Percentiles rank a stretch among this genome's conserved stretches.
Evolutionary conservation across 2,329 filamentous ascomycete genomes (phyloP).

Genomic region (Parascedosporium putredinis): DNA sequence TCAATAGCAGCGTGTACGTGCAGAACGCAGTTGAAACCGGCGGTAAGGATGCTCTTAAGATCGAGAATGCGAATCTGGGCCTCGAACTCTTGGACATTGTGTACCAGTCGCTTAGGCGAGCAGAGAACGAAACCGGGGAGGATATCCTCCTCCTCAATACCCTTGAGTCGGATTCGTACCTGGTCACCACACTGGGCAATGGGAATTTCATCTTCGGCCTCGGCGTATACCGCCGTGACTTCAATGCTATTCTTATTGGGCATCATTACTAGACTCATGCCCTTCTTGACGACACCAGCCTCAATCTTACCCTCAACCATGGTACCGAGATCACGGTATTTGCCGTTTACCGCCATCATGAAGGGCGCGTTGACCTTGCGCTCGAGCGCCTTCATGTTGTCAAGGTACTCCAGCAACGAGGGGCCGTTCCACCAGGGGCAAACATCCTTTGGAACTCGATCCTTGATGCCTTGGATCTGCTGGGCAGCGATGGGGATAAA

Average conservation of each 20-base stretch:
- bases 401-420: conserved; percentile 90
- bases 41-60: conserved; percentile 83
- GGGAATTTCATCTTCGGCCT: conserved; percentile 85
- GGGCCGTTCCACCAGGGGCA: conserved; percentile 82
- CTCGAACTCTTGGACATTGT: conserved; percentile 83
- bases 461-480: conserved; percentile 75
- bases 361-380: conserved; percentile 95
- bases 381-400: conserved; percentile 83
- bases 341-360: conserved; percentile 97
- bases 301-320: conserved; percentile 98
- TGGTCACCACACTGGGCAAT: conserved; percentile 88
- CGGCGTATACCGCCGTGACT: conserved; percentile 79
- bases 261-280: conserved; percentile 82
- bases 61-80: conserved; percentile 95
- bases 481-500: conserved; percentile 97
- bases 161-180: conserved; percentile 81
- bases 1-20: conserved; percentile 97
- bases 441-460: conserved; percentile 65
- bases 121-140: conserved; percentile 92
- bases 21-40: conserved; percentile 95
- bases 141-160: conserved; percentile 95
- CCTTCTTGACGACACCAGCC: conserved; percentile 87
- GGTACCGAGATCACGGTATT: conserved; percentile 95
- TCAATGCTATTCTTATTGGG: conserved; percentile 77
- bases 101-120: conserved; percentile 84